Evolutionary conservation across 208 protist genomes (phyloP).

Genomic region (Leptomonas seymouri): DNA sequence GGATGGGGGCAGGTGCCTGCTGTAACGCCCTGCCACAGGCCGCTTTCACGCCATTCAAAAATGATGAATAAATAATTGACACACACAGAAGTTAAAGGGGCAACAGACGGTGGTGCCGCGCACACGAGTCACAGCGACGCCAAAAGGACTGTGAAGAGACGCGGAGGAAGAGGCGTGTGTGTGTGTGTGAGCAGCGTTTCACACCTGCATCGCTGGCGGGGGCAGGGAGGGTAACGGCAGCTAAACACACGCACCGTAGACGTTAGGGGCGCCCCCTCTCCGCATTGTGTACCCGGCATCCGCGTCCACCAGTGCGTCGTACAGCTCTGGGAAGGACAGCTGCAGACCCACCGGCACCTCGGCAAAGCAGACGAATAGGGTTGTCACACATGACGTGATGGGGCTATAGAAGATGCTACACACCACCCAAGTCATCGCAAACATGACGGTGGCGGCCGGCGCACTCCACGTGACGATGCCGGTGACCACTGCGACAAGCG

Average conservation of each 20-base stretch:
- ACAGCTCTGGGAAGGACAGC: constrained; percentile 66
- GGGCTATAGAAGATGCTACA: constrained; percentile 47
- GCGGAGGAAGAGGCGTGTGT: too few species aligned
- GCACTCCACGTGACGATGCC: constrained; percentile 30
- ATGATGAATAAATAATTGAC: too few species aligned
- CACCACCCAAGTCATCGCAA: constrained; percentile 57
- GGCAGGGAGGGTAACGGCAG: too few species aligned
- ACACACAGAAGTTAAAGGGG: too few species aligned
- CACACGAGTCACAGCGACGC: too few species aligned
- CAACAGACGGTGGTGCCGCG: too few species aligned
- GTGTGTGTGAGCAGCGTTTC: too few species aligned
- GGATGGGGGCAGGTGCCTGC: too few species aligned
- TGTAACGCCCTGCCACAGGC: too few species aligned
- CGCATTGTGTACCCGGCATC: constrained; percentile 43
- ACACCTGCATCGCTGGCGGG: too few species aligned
- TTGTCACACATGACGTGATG: constrained; percentile 66
- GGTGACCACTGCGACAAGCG: constrained; percentile 31
- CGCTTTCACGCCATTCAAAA: too few species aligned
- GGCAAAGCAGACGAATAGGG: constrained; percentile 88
- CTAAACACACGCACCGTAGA: constrained; percentile 27
- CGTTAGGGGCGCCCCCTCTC: background rate
- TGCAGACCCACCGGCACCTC: constrained; percentile 72
- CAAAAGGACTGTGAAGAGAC: too few species aligned
- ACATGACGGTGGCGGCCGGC: constrained; percentile 28
- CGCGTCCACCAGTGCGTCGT: constrained; percentile 39